Evolutionary conservation across 2,329 filamentous ascomycete genomes (phyloP).

Genomic region (Zalaria sp.): DNA sequence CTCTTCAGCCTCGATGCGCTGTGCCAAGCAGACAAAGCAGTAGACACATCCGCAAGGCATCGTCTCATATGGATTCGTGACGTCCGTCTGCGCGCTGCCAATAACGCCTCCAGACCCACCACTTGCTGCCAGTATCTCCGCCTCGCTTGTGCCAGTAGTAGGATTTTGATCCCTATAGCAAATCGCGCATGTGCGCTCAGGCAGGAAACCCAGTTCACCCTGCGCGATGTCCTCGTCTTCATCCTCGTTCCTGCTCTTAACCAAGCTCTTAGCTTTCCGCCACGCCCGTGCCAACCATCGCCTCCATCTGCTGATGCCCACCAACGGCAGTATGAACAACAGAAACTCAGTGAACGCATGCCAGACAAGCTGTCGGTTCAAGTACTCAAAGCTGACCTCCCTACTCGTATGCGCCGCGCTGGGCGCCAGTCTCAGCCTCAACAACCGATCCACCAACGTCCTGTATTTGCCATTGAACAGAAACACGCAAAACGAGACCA

Average conservation of each 20-base stretch:
- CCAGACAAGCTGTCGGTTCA: constrained; percentile 96
- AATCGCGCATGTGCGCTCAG: constrained; percentile 88
- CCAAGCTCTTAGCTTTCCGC: constrained; percentile 59
- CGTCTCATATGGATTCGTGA: constrained; percentile 91
- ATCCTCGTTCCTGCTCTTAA: constrained; percentile 34
- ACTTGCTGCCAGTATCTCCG: constrained; percentile 55
- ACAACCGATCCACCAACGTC: constrained; percentile 72
- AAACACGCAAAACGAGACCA: constrained; percentile 80
- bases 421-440: constrained; percentile 74
- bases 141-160: constrained; percentile 47
- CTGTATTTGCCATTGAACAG: constrained; percentile 82
- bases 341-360: constrained; percentile 99
- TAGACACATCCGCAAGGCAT: constrained; percentile 84
- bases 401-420: constrained; percentile 73
- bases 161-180: constrained; percentile 92
- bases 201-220: constrained; percentile 66
- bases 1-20: constrained; percentile 78
- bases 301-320: constrained; percentile 86
- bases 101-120: constrained; percentile 54
- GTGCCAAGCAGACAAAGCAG: constrained; percentile 91
- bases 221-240: constrained; percentile 32
- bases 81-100: constrained; percentile 78
- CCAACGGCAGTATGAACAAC: constrained; percentile 91
- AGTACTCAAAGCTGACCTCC: constrained; percentile 93
- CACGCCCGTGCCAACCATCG: constrained; percentile 79